Conservation (phyloP, 371 early-diverging fungal genomes). For the Mortierella sp. region DNA sequence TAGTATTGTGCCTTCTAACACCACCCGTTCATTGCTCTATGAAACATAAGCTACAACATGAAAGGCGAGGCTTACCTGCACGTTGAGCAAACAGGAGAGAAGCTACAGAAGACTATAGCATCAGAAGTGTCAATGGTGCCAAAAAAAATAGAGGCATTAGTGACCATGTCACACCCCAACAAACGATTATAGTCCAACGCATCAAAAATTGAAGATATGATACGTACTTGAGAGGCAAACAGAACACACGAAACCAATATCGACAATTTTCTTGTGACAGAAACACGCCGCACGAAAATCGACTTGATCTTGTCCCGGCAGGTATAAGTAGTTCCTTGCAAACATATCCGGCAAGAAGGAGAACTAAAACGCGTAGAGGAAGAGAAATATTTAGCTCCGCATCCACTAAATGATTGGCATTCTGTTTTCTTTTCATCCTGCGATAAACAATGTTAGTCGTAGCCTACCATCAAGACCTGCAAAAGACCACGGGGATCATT, state of each 20-base stretch:
- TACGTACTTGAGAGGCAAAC: constrained; percentile 95
- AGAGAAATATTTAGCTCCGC: background rate
- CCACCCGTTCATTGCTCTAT: no score
- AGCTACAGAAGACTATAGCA: constrained; percentile 77
- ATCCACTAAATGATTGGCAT: background rate
- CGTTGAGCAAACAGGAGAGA: constrained; percentile 82
- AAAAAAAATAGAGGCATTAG: background rate
- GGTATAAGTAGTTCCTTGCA: constrained; percentile 76
- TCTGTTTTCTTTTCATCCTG: no score
- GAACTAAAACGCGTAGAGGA: constrained; percentile 61
- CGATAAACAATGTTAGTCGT: background rate
- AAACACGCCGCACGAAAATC: constrained; percentile 98
- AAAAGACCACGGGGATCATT: constrained; percentile 78
- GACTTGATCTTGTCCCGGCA: constrained; percentile 85
- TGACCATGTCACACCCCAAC: background rate
- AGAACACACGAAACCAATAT: constrained; percentile 95
- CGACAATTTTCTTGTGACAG: constrained; percentile 93
- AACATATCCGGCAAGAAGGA: constrained; percentile 88
- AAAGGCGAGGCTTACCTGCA: constrained; percentile 71
- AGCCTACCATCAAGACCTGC: constrained; percentile 87
- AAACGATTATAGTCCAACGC: background rate
- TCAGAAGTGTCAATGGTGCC: background rate
- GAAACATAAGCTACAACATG: no score
- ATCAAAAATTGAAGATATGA: background rate
- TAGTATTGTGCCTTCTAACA: background rate